phyloP scores from a whole-genome alignment of 1,284 basidiomycete genomes.

The Inonotus hispidus region DNA sequence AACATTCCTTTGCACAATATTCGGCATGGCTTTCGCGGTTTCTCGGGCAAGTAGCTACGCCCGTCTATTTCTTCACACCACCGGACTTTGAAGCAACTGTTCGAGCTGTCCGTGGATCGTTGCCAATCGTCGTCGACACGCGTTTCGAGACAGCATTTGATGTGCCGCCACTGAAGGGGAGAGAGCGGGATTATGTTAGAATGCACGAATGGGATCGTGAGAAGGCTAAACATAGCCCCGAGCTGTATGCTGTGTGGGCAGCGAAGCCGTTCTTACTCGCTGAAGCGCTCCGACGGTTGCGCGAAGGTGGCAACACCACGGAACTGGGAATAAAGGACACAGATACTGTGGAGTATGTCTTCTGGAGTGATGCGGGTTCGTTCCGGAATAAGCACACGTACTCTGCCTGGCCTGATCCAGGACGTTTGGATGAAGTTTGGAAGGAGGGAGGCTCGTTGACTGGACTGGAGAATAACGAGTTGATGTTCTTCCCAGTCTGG shows the following conservation, averaged over 20 bases:
- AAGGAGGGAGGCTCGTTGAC: slow-evolving; percentile 27
- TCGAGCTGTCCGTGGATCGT: slow-evolving; percentile 26
- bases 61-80: slow-evolving; percentile 48
- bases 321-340: slow-evolving; percentile 19
- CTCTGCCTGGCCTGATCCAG: slow-evolving; percentile 39
- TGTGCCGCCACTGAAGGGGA: slow-evolving; percentile 37
- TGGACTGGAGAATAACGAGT: slow-evolving; percentile 30
- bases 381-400: slow-evolving; percentile 39
- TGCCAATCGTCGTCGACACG: slow-evolving; percentile 40
- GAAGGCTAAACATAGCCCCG: slow-evolving; percentile 35
- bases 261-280: slow-evolving; percentile 46
- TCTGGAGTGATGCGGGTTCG: slow-evolving; percentile 50
- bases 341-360: slow-evolving; percentile 37
- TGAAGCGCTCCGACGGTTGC: slow-evolving; percentile 29
- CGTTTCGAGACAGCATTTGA: slow-evolving; percentile 40
- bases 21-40: slow-evolving; percentile 37
- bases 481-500: slow-evolving; percentile 42
- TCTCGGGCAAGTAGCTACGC: slow-evolving; percentile 38
- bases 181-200: slow-evolving; percentile 32
- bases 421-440: slow-evolving; percentile 37
- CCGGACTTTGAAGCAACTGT: slow-evolving; percentile 35
- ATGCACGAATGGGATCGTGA: slow-evolving; percentile 44
- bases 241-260: slow-evolving; percentile 49
- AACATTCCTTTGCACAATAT: slow-evolving; percentile 44
- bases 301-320: neutral